Conservation (phyloP, 805 yeast species). For the Cyberlindnera euphorbiiphila region DNA sequence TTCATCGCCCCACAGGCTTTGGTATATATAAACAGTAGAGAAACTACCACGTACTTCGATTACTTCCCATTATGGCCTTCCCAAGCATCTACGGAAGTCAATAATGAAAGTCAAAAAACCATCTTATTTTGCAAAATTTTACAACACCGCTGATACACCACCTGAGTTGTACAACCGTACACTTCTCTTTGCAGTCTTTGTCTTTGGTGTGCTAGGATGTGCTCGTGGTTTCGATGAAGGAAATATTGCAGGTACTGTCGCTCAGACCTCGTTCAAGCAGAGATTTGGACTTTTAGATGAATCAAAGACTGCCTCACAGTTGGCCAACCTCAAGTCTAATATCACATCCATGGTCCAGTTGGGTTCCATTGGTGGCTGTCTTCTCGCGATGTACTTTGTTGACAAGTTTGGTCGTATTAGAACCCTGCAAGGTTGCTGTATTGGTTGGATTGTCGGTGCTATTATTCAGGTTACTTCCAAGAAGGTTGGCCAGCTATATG, state of each 20-base stretch:
- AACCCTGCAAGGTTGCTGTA: conserved; percentile 41
- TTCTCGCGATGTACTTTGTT: conserved; percentile 43
- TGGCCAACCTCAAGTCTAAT: conserved; percentile 49
- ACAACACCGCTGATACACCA: conserved; percentile 30
- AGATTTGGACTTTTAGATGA: conserved; percentile 43
- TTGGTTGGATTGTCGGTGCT: conserved; percentile 43
- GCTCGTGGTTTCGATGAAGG: conserved; percentile 62
- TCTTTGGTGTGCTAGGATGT: conserved; percentile 53
- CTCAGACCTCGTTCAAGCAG: conserved; percentile 39
- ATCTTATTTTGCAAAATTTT: conserved; percentile 15
- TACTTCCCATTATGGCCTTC: too few relatives aligned
- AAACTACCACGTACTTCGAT: too few relatives aligned
- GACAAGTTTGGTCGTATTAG: conserved; percentile 51
- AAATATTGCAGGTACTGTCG: conserved; percentile 40
- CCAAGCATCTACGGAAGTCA: too few relatives aligned
- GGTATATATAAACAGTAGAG: too few relatives aligned
- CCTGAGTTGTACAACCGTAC: conserved; percentile 44
- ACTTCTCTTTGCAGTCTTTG: conserved; percentile 41
- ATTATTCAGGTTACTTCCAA: conserved; percentile 45
- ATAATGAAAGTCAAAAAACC: too few relatives aligned
- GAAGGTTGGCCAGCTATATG: conserved; percentile 47
- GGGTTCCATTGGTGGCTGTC: conserved; percentile 51
- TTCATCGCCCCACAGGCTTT: too few relatives aligned
- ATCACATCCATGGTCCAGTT: conserved; percentile 57
- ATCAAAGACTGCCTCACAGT: conserved; percentile 29